A percentile compares a stretch with the other conserved stretches of the same genome.
phyloP scores from a whole-genome alignment of 805 yeast species.

The Wickerhamiella alocasiicola region DNA sequence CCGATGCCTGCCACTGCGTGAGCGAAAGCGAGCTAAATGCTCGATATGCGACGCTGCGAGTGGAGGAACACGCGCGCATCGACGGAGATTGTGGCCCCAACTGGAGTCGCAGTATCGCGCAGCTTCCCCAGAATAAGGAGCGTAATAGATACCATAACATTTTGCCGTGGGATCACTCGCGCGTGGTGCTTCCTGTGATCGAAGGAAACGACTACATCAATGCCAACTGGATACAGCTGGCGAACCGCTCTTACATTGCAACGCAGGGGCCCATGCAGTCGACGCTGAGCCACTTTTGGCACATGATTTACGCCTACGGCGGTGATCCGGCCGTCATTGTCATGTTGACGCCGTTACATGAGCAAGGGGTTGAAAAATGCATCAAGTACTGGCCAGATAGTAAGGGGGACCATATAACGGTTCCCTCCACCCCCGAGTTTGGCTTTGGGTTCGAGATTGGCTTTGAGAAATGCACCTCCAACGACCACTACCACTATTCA shows the following conservation, averaged over 20 bases:
- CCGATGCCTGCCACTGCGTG: constrained; percentile 23
- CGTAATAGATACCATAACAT: constrained; percentile 53
- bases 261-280: constrained; percentile 75
- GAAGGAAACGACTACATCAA: constrained; percentile 55
- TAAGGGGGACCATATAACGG: constrained; percentile 13
- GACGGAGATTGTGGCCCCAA: constrained; percentile 22
- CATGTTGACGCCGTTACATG: constrained; percentile 67
- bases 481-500: constrained; percentile 21
- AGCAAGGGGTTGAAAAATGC: constrained; percentile 72
- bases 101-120: constrained; percentile 20
- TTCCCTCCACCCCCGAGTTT: constrained; percentile 13
- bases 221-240: constrained; percentile 58
- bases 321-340: constrained; percentile 49
- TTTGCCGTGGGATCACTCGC: constrained; percentile 50
- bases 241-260: constrained; percentile 44
- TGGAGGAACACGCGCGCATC: constrained; percentile 23
- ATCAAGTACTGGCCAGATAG: constrained; percentile 61
- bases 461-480: constrained; percentile 14
- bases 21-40: constrained; percentile 21
- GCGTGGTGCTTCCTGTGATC: constrained; percentile 34
- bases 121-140: constrained; percentile 17
- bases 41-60: constrained; percentile 21
- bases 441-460: constrained; percentile 18
- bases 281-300: constrained; percentile 79
- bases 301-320: constrained; percentile 59